Conservation (phyloP, 1,139 yeast genomes). For the Candida freyschussii region DNA sequence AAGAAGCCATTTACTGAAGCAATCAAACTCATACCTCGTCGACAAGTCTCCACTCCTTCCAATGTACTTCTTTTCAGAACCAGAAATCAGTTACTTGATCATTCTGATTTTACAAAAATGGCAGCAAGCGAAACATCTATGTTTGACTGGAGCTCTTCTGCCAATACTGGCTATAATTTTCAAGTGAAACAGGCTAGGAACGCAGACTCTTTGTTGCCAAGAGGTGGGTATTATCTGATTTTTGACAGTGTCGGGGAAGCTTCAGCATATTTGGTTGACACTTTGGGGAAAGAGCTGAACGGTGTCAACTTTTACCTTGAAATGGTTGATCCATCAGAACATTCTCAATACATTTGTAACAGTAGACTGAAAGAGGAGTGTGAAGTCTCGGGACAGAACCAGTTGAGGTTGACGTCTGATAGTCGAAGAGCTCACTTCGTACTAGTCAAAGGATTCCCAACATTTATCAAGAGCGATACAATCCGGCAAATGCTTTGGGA, state of each 20-base stretch:
- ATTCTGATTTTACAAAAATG: conserved; percentile 34
- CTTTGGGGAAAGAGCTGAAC: conserved; percentile 43
- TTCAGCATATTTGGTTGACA: conserved; percentile 45
- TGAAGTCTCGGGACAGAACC: not conserved
- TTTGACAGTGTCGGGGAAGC: conserved; percentile 48
- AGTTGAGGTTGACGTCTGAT: conserved; percentile 1
- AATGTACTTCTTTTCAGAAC: conserved; percentile 35
- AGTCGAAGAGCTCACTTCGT: conserved; percentile 26
- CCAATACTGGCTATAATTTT: conserved; percentile 19
- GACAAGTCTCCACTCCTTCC: conserved; percentile 10
- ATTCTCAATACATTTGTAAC: conserved; percentile 26
- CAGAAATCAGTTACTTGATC: conserved; percentile 34
- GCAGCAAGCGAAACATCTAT: conserved; percentile 4
- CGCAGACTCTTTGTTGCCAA: conserved; percentile 39
- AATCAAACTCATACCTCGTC: too few relatives aligned
- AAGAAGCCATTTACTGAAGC: conserved; percentile 5
- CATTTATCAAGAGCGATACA: conserved; percentile 26
- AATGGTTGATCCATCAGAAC: conserved; percentile 34
- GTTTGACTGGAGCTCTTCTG: conserved; percentile 7
- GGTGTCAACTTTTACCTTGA: conserved; percentile 44
- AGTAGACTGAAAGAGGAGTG: conserved; percentile 2
- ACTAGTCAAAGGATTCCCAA: conserved; percentile 36
- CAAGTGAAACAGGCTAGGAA: conserved; percentile 44
- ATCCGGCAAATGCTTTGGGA: conserved; percentile 37
- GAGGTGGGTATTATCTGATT: conserved; percentile 47